phyloP scores from a whole-genome alignment of 2,329 filamentous ascomycete species.

The Fonsecaea multimorphosa region DNA sequence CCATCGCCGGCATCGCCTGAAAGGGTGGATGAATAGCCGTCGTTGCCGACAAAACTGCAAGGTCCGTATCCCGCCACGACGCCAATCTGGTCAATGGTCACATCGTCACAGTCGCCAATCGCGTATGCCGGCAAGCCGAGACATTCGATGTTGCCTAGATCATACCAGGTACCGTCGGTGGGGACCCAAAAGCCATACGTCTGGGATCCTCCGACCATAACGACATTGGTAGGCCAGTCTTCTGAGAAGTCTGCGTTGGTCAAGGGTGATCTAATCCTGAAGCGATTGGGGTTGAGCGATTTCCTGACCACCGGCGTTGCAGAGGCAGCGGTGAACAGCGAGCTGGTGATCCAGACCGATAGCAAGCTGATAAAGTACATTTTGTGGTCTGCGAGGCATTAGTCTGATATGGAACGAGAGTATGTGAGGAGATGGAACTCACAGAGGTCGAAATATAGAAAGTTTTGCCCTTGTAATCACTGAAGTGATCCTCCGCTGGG shows the following conservation, averaged over 20 bases:
- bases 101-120: slow-evolving; percentile 35
- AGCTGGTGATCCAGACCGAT: slow-evolving; percentile 19
- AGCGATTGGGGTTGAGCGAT: slow-evolving; percentile 28
- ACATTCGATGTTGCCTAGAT: slow-evolving; percentile 35
- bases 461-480: neutral
- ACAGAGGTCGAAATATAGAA: slow-evolving; percentile 1
- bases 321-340: slow-evolving; percentile 19
- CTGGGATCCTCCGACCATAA: slow-evolving; percentile 37
- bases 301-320: slow-evolving; percentile 28
- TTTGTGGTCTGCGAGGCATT: slow-evolving; percentile 10
- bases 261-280: slow-evolving; percentile 30
- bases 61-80: slow-evolving; percentile 45
- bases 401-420: neutral
- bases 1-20: slow-evolving; percentile 32
- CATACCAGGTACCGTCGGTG: slow-evolving; percentile 31
- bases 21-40: slow-evolving; percentile 33
- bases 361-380: slow-evolving; percentile 26
- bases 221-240: slow-evolving; percentile 38
- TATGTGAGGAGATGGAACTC: neutral
- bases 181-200: slow-evolving; percentile 39
- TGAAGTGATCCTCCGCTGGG: neutral
- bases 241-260: slow-evolving; percentile 19
- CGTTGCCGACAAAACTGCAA: slow-evolving; percentile 43
- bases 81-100: slow-evolving; percentile 37
- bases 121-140: slow-evolving; percentile 38